Percentiles rank a stretch among this genome's conserved stretches.
Evolutionary conservation across 1,284 basidiomycete genomes (phyloP).

Genomic region (Ustilago trichophora): DNA sequence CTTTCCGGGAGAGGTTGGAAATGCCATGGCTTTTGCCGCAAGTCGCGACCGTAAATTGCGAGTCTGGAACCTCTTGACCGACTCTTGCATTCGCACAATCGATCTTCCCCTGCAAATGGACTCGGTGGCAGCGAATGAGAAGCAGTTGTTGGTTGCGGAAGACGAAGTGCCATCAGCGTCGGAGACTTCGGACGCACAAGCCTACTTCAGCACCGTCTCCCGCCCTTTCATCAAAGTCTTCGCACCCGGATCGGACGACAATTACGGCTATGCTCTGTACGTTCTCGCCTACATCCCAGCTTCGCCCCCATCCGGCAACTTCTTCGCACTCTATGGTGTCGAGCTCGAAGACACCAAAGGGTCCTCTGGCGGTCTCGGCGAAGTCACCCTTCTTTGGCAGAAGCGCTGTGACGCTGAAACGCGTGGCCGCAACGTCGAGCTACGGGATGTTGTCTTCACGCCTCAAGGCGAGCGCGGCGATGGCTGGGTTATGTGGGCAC

Average conservation of each 20-base stretch:
- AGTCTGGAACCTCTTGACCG: constrained; percentile 60
- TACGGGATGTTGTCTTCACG: constrained; percentile 55
- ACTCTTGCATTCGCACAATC: constrained; percentile 59
- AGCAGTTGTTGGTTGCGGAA: constrained; percentile 28
- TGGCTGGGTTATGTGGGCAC: constrained; percentile 56
- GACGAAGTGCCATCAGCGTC: constrained; percentile 6
- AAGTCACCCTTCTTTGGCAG: constrained; percentile 57
- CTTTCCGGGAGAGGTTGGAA: constrained; percentile 35
- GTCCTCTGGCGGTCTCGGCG: constrained; percentile 55
- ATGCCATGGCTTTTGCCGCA: constrained; percentile 52
- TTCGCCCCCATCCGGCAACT: constrained; percentile 49
- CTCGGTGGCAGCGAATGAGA: constrained; percentile 16
- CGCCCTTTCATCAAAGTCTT: constrained; percentile 49
- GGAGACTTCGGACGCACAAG: constrained; percentile 20
- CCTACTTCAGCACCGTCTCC: constrained; percentile 36
- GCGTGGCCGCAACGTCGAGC: constrained; percentile 52
- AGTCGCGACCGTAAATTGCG: constrained; percentile 62
- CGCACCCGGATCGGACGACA: constrained; percentile 37
- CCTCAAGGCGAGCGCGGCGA: constrained; percentile 25
- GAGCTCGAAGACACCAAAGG: constrained; percentile 54
- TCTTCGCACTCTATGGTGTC: constrained; percentile 59
- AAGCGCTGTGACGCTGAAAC: constrained; percentile 53
- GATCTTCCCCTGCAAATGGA: constrained; percentile 49
- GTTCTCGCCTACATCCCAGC: constrained; percentile 57
- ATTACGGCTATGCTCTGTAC: constrained; percentile 40